phyloP scores from a whole-genome alignment of 1,139 yeast genomes.

The Debaryomycetaceae sp. region DNA sequence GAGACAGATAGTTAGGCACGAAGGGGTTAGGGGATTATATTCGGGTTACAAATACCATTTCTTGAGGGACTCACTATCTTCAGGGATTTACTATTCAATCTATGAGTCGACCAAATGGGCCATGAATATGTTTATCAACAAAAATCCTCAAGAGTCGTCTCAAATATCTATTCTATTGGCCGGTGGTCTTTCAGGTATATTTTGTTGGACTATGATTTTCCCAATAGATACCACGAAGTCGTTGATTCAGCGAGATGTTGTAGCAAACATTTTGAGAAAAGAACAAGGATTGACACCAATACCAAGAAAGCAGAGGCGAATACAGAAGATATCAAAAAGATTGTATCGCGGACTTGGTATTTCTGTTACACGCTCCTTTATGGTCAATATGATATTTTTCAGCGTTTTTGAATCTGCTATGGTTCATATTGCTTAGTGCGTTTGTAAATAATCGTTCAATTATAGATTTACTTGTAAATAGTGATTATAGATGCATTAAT shows the following conservation, averaged over 20 bases:
- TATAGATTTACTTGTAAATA: not conserved
- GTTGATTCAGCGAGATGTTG: slow-evolving; percentile 68
- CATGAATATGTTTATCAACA: slow-evolving; percentile 31
- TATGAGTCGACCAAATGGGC: slow-evolving; percentile 68
- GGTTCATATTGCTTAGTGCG: slow-evolving; percentile 40
- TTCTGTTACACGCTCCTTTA: slow-evolving; percentile 63
- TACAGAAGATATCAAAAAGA: slow-evolving; percentile 37
- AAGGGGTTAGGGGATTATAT: slow-evolving; percentile 64
- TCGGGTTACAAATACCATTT: slow-evolving; percentile 71
- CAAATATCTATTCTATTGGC: slow-evolving; percentile 47
- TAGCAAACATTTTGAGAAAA: slow-evolving; percentile 57
- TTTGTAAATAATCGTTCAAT: not conserved
- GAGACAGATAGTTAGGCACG: slow-evolving; percentile 50
- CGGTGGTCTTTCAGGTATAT: slow-evolving; percentile 77
- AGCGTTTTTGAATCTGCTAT: slow-evolving; percentile 65
- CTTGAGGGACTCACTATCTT: slow-evolving; percentile 63
- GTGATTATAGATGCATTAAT: not conserved
- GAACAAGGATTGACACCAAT: slow-evolving; percentile 41
- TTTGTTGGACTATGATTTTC: slow-evolving; percentile 70
- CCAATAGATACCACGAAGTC: slow-evolving; percentile 82
- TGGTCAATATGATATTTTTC: slow-evolving; percentile 75
- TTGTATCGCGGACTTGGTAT: slow-evolving; percentile 79
- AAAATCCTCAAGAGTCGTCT: slow-evolving; percentile 26
- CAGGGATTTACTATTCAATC: slow-evolving; percentile 70
- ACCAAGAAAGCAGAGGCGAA: slow-evolving; percentile 26